Evolutionary conservation across 2,329 filamentous ascomycete species (phyloP).

Genomic region (Zymoseptoria brevis): DNA sequence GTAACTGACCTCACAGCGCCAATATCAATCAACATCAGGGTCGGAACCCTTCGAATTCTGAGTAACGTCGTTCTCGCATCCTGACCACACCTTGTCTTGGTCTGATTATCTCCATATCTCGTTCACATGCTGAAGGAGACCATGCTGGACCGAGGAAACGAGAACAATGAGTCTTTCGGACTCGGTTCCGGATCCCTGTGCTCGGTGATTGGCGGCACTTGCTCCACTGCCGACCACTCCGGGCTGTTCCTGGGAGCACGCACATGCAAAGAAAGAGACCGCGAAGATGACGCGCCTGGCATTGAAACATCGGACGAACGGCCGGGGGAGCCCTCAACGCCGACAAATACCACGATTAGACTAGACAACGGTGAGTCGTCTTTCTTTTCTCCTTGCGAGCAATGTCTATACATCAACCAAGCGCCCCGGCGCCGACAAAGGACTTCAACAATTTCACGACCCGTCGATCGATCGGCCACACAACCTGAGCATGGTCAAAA

Average conservation of each 20-base stretch:
- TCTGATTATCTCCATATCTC: background rate
- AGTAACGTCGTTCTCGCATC: too few species aligned
- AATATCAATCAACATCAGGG: background rate
- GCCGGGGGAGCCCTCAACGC: background rate
- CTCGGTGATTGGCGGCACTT: background rate
- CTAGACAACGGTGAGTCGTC: background rate
- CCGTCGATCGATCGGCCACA: background rate
- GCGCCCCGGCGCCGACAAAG: background rate
- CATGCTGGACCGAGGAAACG: background rate
- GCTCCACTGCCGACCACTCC: background rate
- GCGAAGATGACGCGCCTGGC: background rate
- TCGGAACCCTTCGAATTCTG: background rate
- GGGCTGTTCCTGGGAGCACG: background rate
- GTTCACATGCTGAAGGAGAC: background rate
- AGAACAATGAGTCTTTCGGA: background rate
- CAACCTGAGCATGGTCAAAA: conserved; percentile 8
- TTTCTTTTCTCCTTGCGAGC: background rate
- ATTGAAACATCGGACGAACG: background rate
- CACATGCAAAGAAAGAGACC: background rate
- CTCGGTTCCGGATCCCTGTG: background rate
- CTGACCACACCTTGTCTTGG: too few species aligned
- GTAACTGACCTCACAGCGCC: too few species aligned
- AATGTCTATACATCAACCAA: background rate
- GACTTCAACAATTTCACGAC: background rate
- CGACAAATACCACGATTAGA: background rate